Evolutionary conservation across 78 protist genomes (phyloP).

Genomic region (Dictyostelium purpureum): DNA sequence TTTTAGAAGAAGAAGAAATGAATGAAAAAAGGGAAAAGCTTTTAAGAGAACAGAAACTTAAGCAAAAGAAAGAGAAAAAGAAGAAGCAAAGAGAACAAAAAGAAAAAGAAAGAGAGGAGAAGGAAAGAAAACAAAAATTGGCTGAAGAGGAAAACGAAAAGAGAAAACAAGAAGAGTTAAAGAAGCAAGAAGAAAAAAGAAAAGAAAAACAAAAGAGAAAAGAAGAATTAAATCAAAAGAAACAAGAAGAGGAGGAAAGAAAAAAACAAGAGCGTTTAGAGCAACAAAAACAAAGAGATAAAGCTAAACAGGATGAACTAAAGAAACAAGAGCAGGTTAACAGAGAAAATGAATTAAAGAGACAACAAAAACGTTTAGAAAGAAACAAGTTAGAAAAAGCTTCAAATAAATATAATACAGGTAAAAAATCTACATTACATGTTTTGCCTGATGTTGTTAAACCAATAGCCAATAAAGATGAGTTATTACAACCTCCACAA

Average conservation of each 20-base stretch:
- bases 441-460: slow-evolving; percentile 5
- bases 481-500: not conserved
- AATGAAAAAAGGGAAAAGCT: slow-evolving; percentile 46
- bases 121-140: slow-evolving; percentile 52
- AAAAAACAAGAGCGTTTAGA: slow-evolving; percentile 15
- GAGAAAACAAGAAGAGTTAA: slow-evolving; percentile 29
- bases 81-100: slow-evolving; percentile 36
- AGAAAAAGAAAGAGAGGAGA: slow-evolving; percentile 29
- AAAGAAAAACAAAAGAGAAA: slow-evolving; percentile 47
- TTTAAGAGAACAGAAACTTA: slow-evolving; percentile 27
- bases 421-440: not conserved
- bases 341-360: slow-evolving; percentile 29
- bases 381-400: slow-evolving; percentile 51
- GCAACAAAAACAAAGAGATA: slow-evolving; percentile 4
- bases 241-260: slow-evolving; percentile 43
- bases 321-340: not conserved
- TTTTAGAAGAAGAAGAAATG: slow-evolving; percentile 44
- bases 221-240: slow-evolving; percentile 20
- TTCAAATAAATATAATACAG: not conserved
- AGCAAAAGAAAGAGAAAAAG: slow-evolving; percentile 25
- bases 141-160: slow-evolving; percentile 21
- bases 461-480: not conserved
- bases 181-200: slow-evolving; percentile 55
- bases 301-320: not conserved
- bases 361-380: slow-evolving; percentile 37